Evolutionary conservation across 2,329 filamentous ascomycete species (phyloP), one percentile per base, ranked within the genome.

Genomic region (Nectriaceae sp.): DNA sequence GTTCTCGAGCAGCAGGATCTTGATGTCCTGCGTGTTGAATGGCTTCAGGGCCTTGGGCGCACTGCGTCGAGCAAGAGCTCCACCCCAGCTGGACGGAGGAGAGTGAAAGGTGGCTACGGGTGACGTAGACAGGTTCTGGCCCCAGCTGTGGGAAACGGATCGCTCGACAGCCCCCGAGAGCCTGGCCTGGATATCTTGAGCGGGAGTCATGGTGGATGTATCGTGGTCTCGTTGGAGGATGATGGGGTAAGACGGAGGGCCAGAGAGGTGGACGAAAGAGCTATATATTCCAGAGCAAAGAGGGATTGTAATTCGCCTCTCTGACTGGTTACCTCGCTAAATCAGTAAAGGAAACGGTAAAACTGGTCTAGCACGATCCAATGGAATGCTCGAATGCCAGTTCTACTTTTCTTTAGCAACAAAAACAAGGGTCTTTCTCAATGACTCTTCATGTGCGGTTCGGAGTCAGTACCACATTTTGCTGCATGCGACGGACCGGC

Each of bases 21-120:
- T 97, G 74, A 99, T 91, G 67, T 97, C 93, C 66, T 93, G 85
- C 19, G 91, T 94, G 67, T 93, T 87, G 74, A 99, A 99, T 15
- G 94, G 94, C 76, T 97, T 97, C 60, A 99, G 76, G 59, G 87
- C 87, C 74, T 96, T 97, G 29, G 67, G 72, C 56, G 58, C 72
- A 45, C 67, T 74, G 36, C 65, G 64, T 40, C 59, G 66, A 40
- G 69, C 55, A 26, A 70, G 43, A 54, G 72, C 71, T 57, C 78
- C 69, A 37, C 75, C 66, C 72, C 80, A 80, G 73, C 85, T 87
- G 50, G 84, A 79, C 29, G 84, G 75, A 26, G 86, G 86, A 56
- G 89, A 92, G 65, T 88, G 80, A 70, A 94, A 92, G 43, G 83
- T 83, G 39, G 87, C 77, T 40, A 78, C 80, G 21, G 93, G 91